Evolutionary conservation across 1,284 basidiomycete species (phyloP), one percentile per base, ranked within the genome.

Genomic region (Microbotryomycetes sp.): DNA sequence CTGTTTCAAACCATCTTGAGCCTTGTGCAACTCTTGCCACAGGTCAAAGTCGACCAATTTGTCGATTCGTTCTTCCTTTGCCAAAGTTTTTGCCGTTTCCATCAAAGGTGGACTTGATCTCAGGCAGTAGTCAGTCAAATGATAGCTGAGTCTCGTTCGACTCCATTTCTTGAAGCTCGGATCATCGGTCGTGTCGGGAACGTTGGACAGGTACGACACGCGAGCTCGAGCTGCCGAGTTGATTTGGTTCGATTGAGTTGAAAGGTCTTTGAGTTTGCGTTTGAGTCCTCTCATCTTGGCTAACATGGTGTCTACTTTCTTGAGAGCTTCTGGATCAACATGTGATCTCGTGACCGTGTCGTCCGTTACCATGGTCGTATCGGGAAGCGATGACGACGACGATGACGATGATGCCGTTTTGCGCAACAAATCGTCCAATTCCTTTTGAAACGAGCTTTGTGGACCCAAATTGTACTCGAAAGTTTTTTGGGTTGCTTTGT

Each of bases 61-160:
- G 79, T 88, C 84, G 60, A 92, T 86, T 19, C 80, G 79, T 70
- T 82, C 84, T 66, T 88, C 84, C 65, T 81, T 78, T 46, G 87
- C 86, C 55, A 92, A 81, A 68, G 79, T 80, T 68, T 79, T 79
- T 4, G 89, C 88, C 0, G 86, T 86, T 69, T 80, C 79, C 23
- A 45, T 59, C 7, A 69, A 53, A 1, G 71, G 86, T 83, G 74
- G 84, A 84, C 46, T 87, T 49, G 81, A 80, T 29, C 92, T 80
- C 47, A 97, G 79, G 50, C 88, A 83, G 85, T 92, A 94, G 75
- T 98, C 94, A 1, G 92, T 86, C 29, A 98, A 79, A 85, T 93
- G 96, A 64, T 94, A 79, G 72, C 93, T 87, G 9, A 97, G 78
- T 30, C 92, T 80, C 46, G 81, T 84, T 67, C 88, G 84, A 19